Evolutionary conservation across 768 basidiomycete species (phyloP).

Genomic region (Asterophora lycoperdoides): DNA sequence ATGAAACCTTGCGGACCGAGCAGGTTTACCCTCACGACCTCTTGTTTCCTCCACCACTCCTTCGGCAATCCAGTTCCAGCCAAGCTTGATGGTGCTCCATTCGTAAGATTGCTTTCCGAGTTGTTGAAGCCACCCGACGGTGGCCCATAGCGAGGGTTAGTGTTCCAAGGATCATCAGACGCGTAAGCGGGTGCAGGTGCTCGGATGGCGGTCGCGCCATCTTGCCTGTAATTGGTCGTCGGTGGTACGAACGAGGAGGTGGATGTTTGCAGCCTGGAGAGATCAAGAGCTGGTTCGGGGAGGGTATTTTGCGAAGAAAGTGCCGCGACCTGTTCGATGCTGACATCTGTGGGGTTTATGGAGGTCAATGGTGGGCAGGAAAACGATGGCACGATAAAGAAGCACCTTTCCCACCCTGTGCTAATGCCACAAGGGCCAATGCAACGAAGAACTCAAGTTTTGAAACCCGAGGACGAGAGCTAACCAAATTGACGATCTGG

Average conservation of each 20-base stretch:
- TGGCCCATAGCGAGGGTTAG: constrained; percentile 33
- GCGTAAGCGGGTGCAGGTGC: constrained; percentile 47
- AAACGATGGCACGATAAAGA: background rate
- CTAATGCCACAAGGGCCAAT: constrained; percentile 80
- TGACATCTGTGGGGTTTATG: constrained; percentile 49
- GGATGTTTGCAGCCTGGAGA: constrained; percentile 51
- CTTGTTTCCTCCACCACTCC: constrained; percentile 87
- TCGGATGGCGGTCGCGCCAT: constrained; percentile 33
- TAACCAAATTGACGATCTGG: constrained; percentile 91
- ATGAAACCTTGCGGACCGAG: constrained; percentile 92
- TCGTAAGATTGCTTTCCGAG: constrained; percentile 28
- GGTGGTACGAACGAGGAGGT: constrained; percentile 44
- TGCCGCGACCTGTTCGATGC: constrained; percentile 75
- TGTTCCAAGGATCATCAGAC: constrained; percentile 69
- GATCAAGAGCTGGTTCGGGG: constrained; percentile 68
- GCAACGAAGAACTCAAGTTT: constrained; percentile 92
- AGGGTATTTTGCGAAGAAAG: constrained; percentile 75
- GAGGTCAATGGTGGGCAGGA: constrained; percentile 3
- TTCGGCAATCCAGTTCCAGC: constrained; percentile 68
- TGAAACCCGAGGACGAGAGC: constrained; percentile 74
- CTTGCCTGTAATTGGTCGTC: constrained; percentile 40
- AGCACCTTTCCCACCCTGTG: constrained; percentile 76
- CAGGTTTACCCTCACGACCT: constrained; percentile 64
- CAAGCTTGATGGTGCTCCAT: constrained; percentile 53
- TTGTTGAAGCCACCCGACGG: constrained; percentile 28